These are phyloP conservation scores for Aspergillus brasiliensis DNA, from an alignment of 2,329 filamentous ascomycete genomes.

Conservation along the genomic window DNA sequence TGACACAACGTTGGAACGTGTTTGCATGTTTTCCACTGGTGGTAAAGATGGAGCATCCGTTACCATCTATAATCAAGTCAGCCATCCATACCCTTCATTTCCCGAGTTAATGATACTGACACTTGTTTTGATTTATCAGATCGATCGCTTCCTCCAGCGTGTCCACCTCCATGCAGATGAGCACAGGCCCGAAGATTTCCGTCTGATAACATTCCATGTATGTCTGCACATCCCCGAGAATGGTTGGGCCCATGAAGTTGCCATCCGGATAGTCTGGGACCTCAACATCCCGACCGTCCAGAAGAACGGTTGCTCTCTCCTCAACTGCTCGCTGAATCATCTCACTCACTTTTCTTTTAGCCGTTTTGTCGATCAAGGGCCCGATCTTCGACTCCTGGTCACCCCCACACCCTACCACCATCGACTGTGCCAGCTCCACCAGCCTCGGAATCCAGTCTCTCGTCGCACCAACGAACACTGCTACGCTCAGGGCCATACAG, in stretches of 20 bases:
- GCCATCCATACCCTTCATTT: background rate
- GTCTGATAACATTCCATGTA: slow-evolving; percentile 41
- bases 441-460: slow-evolving; percentile 65
- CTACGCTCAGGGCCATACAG: slow-evolving; percentile 66
- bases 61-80: slow-evolving; percentile 31
- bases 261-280: slow-evolving; percentile 64
- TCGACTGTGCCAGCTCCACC: slow-evolving; percentile 60
- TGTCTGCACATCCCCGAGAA: slow-evolving; percentile 37
- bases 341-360: slow-evolving; percentile 61
- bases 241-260: slow-evolving; percentile 57
- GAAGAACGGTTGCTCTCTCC: slow-evolving; percentile 62
- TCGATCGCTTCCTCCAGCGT: slow-evolving; percentile 40
- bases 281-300: slow-evolving; percentile 62
- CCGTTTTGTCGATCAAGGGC: slow-evolving; percentile 61
- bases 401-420: slow-evolving; percentile 63
- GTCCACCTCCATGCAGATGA: slow-evolving; percentile 37
- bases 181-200: slow-evolving; percentile 42
- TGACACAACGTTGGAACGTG: slow-evolving; percentile 35
- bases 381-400: slow-evolving; percentile 63
- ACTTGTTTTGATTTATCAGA: slow-evolving; percentile 33
- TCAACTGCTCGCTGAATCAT: slow-evolving; percentile 62
- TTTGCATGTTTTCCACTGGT: slow-evolving; percentile 32
- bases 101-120: background rate
- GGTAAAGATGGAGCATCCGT: slow-evolving; percentile 41
- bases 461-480: slow-evolving; percentile 64